phyloP scores from a whole-genome alignment of 306 rosid species.

The Fragaria vesca region DNA sequence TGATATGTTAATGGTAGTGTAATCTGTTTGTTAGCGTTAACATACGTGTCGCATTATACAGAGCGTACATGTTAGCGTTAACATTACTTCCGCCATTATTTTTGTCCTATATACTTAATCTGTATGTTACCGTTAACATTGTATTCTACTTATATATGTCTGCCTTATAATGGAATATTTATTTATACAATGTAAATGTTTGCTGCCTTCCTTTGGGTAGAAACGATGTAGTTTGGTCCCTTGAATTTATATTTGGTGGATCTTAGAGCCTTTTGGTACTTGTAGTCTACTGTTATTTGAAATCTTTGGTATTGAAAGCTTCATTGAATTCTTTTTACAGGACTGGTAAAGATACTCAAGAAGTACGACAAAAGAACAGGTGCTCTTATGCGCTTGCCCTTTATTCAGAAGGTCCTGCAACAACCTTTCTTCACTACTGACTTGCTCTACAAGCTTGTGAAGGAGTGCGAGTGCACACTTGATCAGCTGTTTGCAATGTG shows the following conservation, averaged over 20 bases:
- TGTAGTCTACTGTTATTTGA: background rate
- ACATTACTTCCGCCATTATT: too few relatives aligned
- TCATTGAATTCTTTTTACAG: constrained; percentile 39
- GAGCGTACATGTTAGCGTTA: too few relatives aligned
- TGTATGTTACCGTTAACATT: too few relatives aligned
- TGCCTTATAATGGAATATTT: background rate
- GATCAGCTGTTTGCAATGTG: constrained; percentile 65
- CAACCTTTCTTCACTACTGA: constrained; percentile 96
- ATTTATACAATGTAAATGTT: background rate
- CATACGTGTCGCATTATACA: too few relatives aligned
- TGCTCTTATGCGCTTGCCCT: constrained; percentile 93
- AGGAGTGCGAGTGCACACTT: constrained; percentile 88
- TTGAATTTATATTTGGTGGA: background rate
- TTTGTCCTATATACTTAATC: too few relatives aligned
- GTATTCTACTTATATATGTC: background rate
- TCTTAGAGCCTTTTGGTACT: background rate
- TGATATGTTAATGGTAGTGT: too few relatives aligned
- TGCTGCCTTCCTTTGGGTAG: background rate
- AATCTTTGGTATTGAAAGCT: background rate
- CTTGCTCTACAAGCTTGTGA: constrained; percentile 89
- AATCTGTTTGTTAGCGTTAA: too few relatives aligned
- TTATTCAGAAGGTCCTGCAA: constrained; percentile 88
- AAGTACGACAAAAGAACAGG: constrained; percentile 99
- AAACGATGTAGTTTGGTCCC: background rate
- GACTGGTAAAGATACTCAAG: constrained; percentile 88